Evolutionary conservation across 345 rosid genomes (phyloP).

Genomic region (Eucalyptus pauciflora): DNA sequence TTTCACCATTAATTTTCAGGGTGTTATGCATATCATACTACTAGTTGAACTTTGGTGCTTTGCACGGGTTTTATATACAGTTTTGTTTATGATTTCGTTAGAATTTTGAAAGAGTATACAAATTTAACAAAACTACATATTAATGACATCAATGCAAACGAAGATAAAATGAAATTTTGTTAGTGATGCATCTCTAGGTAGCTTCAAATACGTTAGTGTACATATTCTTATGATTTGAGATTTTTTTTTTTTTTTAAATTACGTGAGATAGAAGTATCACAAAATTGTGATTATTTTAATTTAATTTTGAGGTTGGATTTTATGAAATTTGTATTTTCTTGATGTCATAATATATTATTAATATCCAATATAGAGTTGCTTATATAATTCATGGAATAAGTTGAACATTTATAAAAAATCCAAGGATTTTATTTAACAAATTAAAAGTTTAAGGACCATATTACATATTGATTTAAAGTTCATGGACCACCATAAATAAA

Average conservation of each 20-base stretch:
- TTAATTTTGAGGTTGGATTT: neutral
- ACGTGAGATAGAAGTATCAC: too few species aligned
- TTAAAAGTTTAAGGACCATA: too few species aligned
- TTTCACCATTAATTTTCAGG: neutral
- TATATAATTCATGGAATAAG: too few species aligned
- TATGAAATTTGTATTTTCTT: neutral
- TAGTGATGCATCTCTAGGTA: neutral
- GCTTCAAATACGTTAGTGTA: neutral
- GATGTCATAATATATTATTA: neutral
- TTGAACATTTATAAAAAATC: too few species aligned
- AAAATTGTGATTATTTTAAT: too few species aligned
- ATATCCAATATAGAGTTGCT: neutral
- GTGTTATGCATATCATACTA: too few species aligned
- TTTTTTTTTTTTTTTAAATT: too few species aligned
- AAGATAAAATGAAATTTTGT: neutral
- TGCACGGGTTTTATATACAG: neutral
- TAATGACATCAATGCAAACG: neutral
- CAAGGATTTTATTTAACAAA: rapidly evolving
- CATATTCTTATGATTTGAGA: neutral
- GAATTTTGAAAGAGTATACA: neutral
- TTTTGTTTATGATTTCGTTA: rapidly evolving
- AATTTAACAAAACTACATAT: neutral
- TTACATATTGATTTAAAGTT: rapidly evolving
- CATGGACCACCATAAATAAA: rapidly evolving
- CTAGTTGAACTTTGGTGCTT: neutral